Evolutionary conservation across 176 grass and related monocot species (phyloP).

Genomic region (Cenchrus americanus): DNA sequence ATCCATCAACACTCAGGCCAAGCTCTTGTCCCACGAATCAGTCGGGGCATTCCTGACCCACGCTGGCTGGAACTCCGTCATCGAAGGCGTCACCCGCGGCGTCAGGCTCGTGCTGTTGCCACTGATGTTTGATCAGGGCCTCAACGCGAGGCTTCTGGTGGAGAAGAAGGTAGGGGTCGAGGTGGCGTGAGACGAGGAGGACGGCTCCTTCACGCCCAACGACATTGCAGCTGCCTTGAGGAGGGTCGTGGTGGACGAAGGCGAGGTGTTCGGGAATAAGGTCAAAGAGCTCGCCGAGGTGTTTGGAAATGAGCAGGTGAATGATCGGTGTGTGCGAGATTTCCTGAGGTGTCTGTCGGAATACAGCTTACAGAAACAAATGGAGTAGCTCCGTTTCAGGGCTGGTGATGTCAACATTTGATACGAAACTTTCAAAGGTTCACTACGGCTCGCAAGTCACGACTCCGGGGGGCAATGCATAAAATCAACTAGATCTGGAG

Average conservation of each 20-base stretch:
- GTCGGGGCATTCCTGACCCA: constrained; percentile 46
- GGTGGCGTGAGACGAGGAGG: constrained; percentile 27
- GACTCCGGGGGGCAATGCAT: no score
- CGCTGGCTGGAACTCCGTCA: constrained; percentile 48
- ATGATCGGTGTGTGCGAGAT: constrained; percentile 15
- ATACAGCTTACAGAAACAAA: background rate
- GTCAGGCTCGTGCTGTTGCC: constrained; percentile 45
- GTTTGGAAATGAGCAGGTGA: constrained; percentile 21
- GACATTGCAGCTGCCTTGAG: constrained; percentile 31
- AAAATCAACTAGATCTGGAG: no score
- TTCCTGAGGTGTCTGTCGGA: constrained; percentile 1
- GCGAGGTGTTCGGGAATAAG: background rate
- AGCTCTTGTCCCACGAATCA: constrained; percentile 19
- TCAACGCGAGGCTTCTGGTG: constrained; percentile 39
- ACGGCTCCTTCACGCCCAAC: constrained; percentile 28
- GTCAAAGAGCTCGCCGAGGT: constrained; percentile 16
- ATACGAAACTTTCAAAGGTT: background rate
- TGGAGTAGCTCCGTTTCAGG: background rate
- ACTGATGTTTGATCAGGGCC: constrained; percentile 43
- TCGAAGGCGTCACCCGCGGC: constrained; percentile 14
- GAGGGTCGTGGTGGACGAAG: constrained; percentile 37
- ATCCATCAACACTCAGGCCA: no score
- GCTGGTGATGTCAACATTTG: background rate
- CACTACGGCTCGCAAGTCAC: background rate
- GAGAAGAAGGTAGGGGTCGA: constrained; percentile 36